Base-by-base conservation (phyloP, 768 basidiomycete genomes). In the Termitomyces heimii region DNA sequence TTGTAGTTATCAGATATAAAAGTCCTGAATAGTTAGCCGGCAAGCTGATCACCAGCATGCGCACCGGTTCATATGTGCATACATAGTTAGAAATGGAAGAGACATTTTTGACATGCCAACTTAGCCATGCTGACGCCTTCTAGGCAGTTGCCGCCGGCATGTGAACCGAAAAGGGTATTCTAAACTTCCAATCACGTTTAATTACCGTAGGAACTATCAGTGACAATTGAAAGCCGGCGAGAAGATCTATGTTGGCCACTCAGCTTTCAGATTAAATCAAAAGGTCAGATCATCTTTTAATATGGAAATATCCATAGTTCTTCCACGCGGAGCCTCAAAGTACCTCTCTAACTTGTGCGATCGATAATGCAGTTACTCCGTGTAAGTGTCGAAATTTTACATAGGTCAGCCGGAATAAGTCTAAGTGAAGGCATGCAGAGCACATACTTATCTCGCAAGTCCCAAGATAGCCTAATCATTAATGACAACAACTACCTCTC, bases 31-130 rank as follows among this genome's bases (percentile, higher is more conserved):
- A 48, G 31, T 48, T 31, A 9, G n/a, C 18, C 18, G 26, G n/a
- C 24, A 24, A 51, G 24, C 16, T 22, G 48, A 50, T 50, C 24
- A 6, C 32, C 16, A 50, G 34, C 34, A 35, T 12, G n/a, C n/a
- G 18, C 13, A 39, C 37, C n/a, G 18, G 26, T 52, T 14, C 37
- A 6, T 37, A 13, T 24, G 9, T 52, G 16, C 50, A 39, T 52
- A 39, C 37, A 39, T 52, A 39, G 50, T 52, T 40, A 52, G 37
- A 29, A 52, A 52, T 52, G 50, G 50, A 52, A 52, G 50, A 29
- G 20, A 29, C 26, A 29, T 13, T 29, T 40, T n/a, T 52, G 50
- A 52, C 50, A 40, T 28, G n/a, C 18, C 6, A 28, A n/a, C n/a
- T 40, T 40, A 10, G 50, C 37, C 26, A 39, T 18, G 35, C 18